phyloP scores from a whole-genome alignment of 148 eudicot genomes.

The Polygonum maritimum region DNA sequence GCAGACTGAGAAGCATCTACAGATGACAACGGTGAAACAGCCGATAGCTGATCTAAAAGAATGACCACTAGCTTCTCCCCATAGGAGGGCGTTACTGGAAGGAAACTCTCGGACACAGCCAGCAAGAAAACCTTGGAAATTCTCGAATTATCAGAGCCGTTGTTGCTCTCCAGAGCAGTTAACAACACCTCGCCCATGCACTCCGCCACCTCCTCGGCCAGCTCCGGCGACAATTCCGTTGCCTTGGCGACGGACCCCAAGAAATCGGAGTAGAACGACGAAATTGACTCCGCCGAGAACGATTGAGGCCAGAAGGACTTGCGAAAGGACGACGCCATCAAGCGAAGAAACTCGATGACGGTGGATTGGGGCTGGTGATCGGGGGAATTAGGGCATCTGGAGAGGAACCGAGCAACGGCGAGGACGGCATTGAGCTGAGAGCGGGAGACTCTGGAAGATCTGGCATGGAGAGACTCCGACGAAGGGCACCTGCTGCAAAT shows the following conservation, averaged over 20 bases:
- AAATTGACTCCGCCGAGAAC: conserved; percentile 26
- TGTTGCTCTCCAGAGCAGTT: conserved; percentile 26
- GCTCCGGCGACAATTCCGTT: neutral
- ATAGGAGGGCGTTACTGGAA: conserved; percentile 37
- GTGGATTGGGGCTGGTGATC: conserved; percentile 39
- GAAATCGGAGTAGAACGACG: conserved; percentile 48
- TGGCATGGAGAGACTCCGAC: conserved; percentile 35
- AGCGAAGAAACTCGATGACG: conserved; percentile 45
- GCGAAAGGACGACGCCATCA: conserved; percentile 42
- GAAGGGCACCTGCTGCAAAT: conserved; percentile 70
- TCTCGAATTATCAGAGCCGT: conserved; percentile 22
- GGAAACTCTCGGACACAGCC: conserved; percentile 55
- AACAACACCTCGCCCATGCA: conserved; percentile 14
- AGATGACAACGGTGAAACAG: conserved; percentile 34
- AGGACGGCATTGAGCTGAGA: conserved; percentile 69
- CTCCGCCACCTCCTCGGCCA: no score
- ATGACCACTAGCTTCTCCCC: conserved; percentile 41
- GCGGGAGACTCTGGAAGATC: conserved; percentile 58
- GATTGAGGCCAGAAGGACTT: conserved; percentile 74
- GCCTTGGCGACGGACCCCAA: conserved; percentile 46
- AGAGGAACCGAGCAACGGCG: conserved; percentile 56
- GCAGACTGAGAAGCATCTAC: conserved; percentile 29
- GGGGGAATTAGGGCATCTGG: conserved; percentile 42
- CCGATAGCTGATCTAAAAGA: conserved; percentile 46
- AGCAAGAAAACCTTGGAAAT: conserved; percentile 20